Evolutionary conservation across 2,329 filamentous ascomycete genomes (phyloP).

Genomic region (Penicillium vulpinum): DNA sequence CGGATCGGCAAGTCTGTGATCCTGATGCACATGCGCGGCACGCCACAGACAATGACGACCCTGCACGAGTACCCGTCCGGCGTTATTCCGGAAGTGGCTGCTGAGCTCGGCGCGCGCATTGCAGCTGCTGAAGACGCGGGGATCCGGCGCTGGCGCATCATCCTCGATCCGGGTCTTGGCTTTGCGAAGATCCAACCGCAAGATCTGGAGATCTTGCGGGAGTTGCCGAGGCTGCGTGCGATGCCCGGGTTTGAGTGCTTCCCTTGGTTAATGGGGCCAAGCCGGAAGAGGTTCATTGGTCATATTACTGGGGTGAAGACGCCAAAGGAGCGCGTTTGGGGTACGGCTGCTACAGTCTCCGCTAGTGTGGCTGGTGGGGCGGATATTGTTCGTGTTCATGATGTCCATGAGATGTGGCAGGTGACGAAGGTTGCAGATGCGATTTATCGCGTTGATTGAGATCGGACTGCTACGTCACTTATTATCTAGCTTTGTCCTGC

Average conservation of each 20-base stretch:
- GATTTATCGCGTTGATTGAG: slow-evolving; percentile 64
- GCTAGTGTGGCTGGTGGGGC: slow-evolving; percentile 84
- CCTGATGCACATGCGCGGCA: slow-evolving; percentile 93
- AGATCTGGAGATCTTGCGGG: slow-evolving; percentile 76
- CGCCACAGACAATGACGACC: slow-evolving; percentile 74
- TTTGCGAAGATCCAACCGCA: slow-evolving; percentile 84
- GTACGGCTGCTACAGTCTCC: slow-evolving; percentile 84
- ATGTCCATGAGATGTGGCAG: slow-evolving; percentile 80
- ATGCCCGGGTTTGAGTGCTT: slow-evolving; percentile 54
- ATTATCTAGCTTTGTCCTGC: background rate
- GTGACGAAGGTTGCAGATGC: slow-evolving; percentile 88
- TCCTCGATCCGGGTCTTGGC: slow-evolving; percentile 89
- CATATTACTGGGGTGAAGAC: slow-evolving; percentile 72
- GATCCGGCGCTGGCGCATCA: slow-evolving; percentile 87
- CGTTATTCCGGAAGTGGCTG: slow-evolving; percentile 63
- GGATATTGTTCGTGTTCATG: slow-evolving; percentile 90
- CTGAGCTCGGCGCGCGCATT: slow-evolving; percentile 70
- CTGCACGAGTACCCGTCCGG: slow-evolving; percentile 69
- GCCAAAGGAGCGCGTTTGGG: slow-evolving; percentile 72
- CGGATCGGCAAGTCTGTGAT: slow-evolving; percentile 74
- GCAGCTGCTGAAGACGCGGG: slow-evolving; percentile 76
- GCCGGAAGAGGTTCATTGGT: slow-evolving; percentile 87
- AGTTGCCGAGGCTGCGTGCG: slow-evolving; percentile 61
- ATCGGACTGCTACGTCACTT: background rate
- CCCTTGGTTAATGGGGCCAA: slow-evolving; percentile 87